Conservation (phyloP, 352 stramenopile species). For the Globisporangium paroecandrum region DNA sequence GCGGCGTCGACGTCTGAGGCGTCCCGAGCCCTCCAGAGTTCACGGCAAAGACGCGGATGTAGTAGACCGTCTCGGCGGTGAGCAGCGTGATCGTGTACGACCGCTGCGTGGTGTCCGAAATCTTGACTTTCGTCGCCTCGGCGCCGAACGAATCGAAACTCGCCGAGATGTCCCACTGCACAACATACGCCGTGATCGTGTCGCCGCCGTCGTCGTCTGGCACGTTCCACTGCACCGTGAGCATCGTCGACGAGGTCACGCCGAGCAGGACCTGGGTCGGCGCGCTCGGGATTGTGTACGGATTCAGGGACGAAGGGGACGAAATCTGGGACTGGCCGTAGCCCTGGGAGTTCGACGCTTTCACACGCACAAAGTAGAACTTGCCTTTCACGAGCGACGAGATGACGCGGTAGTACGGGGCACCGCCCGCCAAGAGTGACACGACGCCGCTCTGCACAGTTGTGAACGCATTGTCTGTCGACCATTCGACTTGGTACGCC, state of each 20-base stretch:
- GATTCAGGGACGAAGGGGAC: slow-evolving; percentile 88
- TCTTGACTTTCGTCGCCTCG: slow-evolving; percentile 52
- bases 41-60: slow-evolving; percentile 85
- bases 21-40: slow-evolving; percentile 56
- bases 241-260: slow-evolving; percentile 84
- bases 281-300: slow-evolving; percentile 86
- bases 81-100: slow-evolving; percentile 84
- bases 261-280: slow-evolving; percentile 81
- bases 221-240: slow-evolving; percentile 86
- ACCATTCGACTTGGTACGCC: slow-evolving; percentile 93
- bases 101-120: slow-evolving; percentile 55
- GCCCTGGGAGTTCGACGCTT: slow-evolving; percentile 66
- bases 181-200: slow-evolving; percentile 80
- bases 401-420: slow-evolving; percentile 58
- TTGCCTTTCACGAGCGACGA: slow-evolving; percentile 57
- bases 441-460: slow-evolving; percentile 34
- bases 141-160: slow-evolving; percentile 84
- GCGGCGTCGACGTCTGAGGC: slow-evolving; percentile 47
- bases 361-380: slow-evolving; percentile 74
- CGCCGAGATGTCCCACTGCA: slow-evolving; percentile 91
- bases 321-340: slow-evolving; percentile 80
- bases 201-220: slow-evolving; percentile 89
- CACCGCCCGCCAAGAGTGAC: slow-evolving; percentile 50
- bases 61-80: slow-evolving; percentile 81
- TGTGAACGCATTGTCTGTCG: slow-evolving; percentile 70